A percentile compares a stretch with the other conserved stretches of the same genome.
phyloP scores from a whole-genome alignment of 768 basidiomycete genomes.

The Boletellus ananas region DNA sequence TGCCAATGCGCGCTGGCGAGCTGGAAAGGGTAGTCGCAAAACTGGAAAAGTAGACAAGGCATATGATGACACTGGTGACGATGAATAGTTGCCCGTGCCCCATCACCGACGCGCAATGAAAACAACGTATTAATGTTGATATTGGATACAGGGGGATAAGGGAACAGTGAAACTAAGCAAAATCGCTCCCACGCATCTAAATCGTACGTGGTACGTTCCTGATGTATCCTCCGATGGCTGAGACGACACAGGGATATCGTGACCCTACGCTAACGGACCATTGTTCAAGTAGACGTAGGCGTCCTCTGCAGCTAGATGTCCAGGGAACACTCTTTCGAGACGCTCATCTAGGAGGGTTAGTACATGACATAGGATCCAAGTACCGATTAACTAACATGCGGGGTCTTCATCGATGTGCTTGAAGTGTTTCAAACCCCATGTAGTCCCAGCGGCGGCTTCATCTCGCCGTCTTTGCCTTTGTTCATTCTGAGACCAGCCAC shows the following conservation, averaged over 20 bases:
- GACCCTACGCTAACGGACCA: slow-evolving; percentile 28
- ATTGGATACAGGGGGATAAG: slow-evolving; percentile 11
- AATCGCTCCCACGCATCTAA: slow-evolving; percentile 9
- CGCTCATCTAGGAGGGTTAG: slow-evolving; percentile 45
- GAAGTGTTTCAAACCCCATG: slow-evolving; percentile 81
- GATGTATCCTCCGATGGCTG: slow-evolving; percentile 2
- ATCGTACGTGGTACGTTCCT: not conserved
- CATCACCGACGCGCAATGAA: not conserved
- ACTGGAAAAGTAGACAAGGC: slow-evolving; percentile 31
- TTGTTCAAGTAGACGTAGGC: slow-evolving; percentile 67
- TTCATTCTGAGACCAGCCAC: slow-evolving; percentile 63
- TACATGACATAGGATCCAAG: not conserved
- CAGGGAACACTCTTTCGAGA: slow-evolving; percentile 59
- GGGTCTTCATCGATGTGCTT: slow-evolving; percentile 64
- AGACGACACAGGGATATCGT: not conserved
- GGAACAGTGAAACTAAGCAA: slow-evolving; percentile 17
- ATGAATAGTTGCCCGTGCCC: slow-evolving; percentile 2
- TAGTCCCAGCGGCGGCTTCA: slow-evolving; percentile 65
- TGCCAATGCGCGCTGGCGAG: slow-evolving; percentile 75
- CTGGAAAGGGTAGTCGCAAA: slow-evolving; percentile 56
- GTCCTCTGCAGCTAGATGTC: slow-evolving; percentile 70
- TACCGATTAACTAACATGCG: slow-evolving; percentile 51
- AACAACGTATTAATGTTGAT: slow-evolving; percentile 11
- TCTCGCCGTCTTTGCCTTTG: slow-evolving; percentile 86
- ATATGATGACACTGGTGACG: not conserved